Base-by-base conservation (phyloP, 257 asterid genomes). In the Salvia hispanica region DNA sequence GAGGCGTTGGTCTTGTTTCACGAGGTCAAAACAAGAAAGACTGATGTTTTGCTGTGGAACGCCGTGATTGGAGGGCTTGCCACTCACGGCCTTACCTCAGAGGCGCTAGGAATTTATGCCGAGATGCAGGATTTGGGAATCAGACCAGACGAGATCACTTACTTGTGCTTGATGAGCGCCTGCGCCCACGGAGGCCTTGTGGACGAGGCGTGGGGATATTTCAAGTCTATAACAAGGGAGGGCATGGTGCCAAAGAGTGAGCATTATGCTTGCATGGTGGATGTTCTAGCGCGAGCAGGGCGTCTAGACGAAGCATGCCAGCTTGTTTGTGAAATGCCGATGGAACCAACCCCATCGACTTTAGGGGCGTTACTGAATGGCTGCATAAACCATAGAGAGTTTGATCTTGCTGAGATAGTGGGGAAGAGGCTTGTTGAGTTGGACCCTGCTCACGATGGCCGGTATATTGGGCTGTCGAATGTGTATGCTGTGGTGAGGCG, bases 141-240 rank as follows among this genome's bases (percentile, higher is more conserved):
- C 44, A 68, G 16, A 39, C 86, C 86, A 0, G 97, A 88, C 65
- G 97, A 91, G 80, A 84, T 91, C 62, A 88, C 95, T 0, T 88
- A 76, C 80, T 76, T 91, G 82, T 86, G 92, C 72, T 67, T 91
- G 45, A 70, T 91, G 54, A 77, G 71, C 12, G 88, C 92, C 44
- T 91, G 96, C 73, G 89, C 94, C 21, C 96, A 91, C 67, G 89
- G 96, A 56, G 92, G 97, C 9, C 70, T 84, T 18, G 95, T 88
- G 28, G 56, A 78, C 46, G 90, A 86, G 63, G 97, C 89, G 18
- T 63, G 89, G 86, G 11, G 62, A 46, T 83, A 77, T 70, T 86
- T 86, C 16, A 66, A 74, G 33, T 70, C 73, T 9, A 84, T 91
- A 47, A 36, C 72, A 9, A 76, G 57, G 43, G 48, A 84, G 0